phyloP scores from a whole-genome alignment of 345 rosid genomes.

The Bruguiera parviflora region DNA sequence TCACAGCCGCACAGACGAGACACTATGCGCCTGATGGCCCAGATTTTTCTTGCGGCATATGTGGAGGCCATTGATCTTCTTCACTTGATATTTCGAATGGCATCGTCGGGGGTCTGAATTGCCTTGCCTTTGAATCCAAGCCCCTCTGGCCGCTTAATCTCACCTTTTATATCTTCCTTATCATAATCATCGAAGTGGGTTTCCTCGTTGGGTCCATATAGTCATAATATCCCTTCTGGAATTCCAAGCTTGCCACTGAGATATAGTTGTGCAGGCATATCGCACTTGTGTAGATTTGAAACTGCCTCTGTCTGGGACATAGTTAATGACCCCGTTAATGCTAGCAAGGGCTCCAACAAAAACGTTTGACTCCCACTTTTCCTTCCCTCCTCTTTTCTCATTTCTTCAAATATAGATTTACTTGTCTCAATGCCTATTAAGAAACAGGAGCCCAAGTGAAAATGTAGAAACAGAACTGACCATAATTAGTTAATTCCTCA shows the following conservation, averaged over 20 bases:
- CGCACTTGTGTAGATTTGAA: constrained; percentile 63
- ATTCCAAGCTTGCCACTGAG: constrained; percentile 59
- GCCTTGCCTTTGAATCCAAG: constrained; percentile 6
- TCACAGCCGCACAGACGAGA: no score
- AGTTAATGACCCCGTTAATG: constrained; percentile 61
- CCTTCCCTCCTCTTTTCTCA: constrained; percentile 46
- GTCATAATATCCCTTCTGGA: constrained; percentile 72
- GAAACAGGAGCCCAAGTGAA: background rate
- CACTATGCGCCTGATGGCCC: background rate
- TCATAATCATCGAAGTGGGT: constrained; percentile 7
- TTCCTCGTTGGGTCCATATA: constrained; percentile 35
- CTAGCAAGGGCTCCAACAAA: constrained; percentile 70
- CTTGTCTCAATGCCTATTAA: constrained; percentile 72
- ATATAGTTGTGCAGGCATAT: constrained; percentile 54
- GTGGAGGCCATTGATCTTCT: background rate
- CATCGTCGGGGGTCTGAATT: constrained; percentile 4
- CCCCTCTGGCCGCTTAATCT: constrained; percentile 8
- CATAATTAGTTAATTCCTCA: background rate
- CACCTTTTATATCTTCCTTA: constrained; percentile 4
- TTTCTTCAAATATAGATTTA: constrained; percentile 55
- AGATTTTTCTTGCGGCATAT: background rate
- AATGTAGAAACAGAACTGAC: background rate
- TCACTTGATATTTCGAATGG: constrained; percentile 18
- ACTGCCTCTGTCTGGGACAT: constrained; percentile 50
- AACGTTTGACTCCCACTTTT: constrained; percentile 39